A percentile compares a stretch with the other conserved stretches of the same genome.
Conservation (phyloP, 179 eudicot species). For the Silene noctiflora region DNA sequence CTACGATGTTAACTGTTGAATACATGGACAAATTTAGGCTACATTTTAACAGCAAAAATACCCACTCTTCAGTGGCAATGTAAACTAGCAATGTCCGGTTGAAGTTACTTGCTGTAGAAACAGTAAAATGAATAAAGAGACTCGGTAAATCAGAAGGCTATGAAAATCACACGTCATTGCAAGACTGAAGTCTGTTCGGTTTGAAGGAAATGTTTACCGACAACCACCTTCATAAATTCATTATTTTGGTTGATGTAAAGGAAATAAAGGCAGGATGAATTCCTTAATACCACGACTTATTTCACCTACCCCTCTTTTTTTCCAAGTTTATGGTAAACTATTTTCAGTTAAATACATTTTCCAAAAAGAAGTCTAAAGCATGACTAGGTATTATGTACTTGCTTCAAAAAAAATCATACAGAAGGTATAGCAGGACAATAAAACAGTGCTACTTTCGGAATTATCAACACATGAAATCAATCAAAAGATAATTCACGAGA, state of each 20-base stretch:
- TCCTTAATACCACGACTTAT: not conserved
- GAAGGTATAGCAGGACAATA: not conserved
- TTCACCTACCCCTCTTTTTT: not conserved
- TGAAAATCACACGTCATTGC: not conserved
- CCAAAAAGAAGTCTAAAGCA: not conserved
- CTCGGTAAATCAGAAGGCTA: not conserved
- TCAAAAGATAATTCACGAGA: not conserved
- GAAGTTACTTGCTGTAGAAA: not conserved
- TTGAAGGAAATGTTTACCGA: not conserved
- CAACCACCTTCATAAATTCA: not conserved
- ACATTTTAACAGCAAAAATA: constrained; percentile 6
- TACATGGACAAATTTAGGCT: constrained; percentile 4
- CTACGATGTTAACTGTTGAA: constrained; percentile 43
- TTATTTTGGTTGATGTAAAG: not conserved
- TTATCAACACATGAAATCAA: not conserved
- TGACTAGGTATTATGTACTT: not conserved
- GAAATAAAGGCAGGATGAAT: not conserved
- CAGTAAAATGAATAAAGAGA: not conserved
- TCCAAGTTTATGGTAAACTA: not conserved
- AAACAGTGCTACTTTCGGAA: not conserved
- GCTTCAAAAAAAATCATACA: not conserved
- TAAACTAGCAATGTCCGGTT: not conserved
- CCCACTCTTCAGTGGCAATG: not conserved
- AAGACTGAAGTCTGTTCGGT: not conserved
- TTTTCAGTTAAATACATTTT: not conserved